Percentiles rank a stretch among this genome's conserved stretches.
These are phyloP conservation scores for Cladophialophora carrionii DNA, from an alignment of 2,329 filamentous ascomycete genomes.

Conservation along the genomic window DNA sequence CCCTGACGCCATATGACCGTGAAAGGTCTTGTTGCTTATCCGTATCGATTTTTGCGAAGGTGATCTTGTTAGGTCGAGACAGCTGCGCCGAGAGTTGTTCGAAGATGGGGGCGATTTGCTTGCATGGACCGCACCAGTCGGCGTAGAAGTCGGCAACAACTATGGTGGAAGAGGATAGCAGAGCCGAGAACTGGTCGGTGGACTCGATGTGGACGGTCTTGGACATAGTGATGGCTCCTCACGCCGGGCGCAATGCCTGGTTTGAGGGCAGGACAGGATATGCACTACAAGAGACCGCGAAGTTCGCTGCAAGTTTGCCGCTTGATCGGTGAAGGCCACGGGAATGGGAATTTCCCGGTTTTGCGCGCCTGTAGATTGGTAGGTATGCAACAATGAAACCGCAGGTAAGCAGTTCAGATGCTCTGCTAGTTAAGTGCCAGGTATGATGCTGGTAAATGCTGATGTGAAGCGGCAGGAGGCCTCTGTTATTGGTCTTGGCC, in stretches of 20 bases:
- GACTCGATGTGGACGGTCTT: conserved; percentile 62
- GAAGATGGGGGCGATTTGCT: conserved; percentile 79
- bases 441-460: not conserved
- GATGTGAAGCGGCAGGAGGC: conserved; percentile 2
- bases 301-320: not conserved
- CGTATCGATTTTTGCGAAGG: conserved; percentile 85
- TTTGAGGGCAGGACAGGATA: not conserved
- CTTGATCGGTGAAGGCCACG: not conserved
- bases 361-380: not conserved
- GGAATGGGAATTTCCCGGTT: not conserved
- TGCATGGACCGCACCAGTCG: conserved; percentile 83
- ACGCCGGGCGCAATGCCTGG: not conserved
- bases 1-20: conserved; percentile 70
- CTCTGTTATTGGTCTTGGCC: conserved; percentile 8
- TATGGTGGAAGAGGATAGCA: conserved; percentile 73
- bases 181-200: conserved; percentile 65
- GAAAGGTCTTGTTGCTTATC: conserved; percentile 76
- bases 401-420: conserved; percentile 3
- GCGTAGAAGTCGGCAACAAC: conserved; percentile 92
- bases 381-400: not conserved
- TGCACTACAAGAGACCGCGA: not conserved
- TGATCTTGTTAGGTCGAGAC: conserved; percentile 71
- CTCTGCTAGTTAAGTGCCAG: not conserved
- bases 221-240: conserved; percentile 44
- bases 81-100: conserved; percentile 73